These are phyloP conservation scores for Phytopythium vexans DNA, from an alignment of 352 stramenopile genomes.

Conservation along the genomic window DNA sequence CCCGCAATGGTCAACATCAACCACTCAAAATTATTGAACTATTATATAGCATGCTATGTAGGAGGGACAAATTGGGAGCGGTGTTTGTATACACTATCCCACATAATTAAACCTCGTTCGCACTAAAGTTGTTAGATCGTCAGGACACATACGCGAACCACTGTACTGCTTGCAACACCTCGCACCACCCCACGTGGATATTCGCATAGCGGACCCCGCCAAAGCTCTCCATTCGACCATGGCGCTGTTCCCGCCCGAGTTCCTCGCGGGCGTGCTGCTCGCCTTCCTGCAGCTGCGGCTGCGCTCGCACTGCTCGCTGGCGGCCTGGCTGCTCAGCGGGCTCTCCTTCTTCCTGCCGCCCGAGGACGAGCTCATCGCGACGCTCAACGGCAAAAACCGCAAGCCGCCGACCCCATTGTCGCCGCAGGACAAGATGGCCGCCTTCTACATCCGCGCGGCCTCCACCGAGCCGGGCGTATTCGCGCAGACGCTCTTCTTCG, in stretches of 20 bases:
- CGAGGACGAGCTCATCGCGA: constrained; percentile 65
- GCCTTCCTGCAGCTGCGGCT: constrained; percentile 73
- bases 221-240: constrained; percentile 15
- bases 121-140: too few species aligned
- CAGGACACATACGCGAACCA: too few species aligned
- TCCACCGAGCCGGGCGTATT: constrained; percentile 66
- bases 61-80: too few species aligned
- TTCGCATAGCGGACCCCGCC: neutral
- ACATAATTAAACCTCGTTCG: too few species aligned
- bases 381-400: constrained; percentile 51
- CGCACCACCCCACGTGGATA: neutral
- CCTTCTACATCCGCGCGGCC: constrained; percentile 68
- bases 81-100: too few species aligned
- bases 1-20: too few species aligned
- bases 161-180: neutral
- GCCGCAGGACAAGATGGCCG: constrained; percentile 59
- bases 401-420: constrained; percentile 35
- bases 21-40: too few species aligned
- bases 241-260: constrained; percentile 73
- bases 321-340: constrained; percentile 50
- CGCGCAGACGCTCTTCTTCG: constrained; percentile 74
- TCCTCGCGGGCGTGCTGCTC: constrained; percentile 64
- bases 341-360: constrained; percentile 78
- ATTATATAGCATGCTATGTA: too few species aligned
- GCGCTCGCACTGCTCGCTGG: constrained; percentile 51